Conservation (phyloP, 176 grass and related monocot species). For the sorghum (Sorghum bicolor) region Sorghum_bicolor_NCBIv3 NC_012879.2:1085501-1086000, state of each 20-base stretch:
- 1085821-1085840: conserved; percentile 35
- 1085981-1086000: conserved; percentile 62
- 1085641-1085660: not conserved
- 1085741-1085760: conserved; percentile 74
- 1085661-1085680: not conserved
- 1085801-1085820: conserved; percentile 67
- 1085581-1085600: conserved; percentile 95
- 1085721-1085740: conserved; percentile 85
- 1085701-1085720: conserved; percentile 83
- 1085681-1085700: conserved; percentile 39
- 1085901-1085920: conserved; percentile 29
- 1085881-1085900: not conserved
- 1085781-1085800: conserved; percentile 78
- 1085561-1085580: not conserved
- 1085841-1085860: conserved; percentile 14
- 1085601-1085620: conserved; percentile 85
- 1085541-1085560: too few relatives aligned
- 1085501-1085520: not conserved
- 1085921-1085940: conserved; percentile 96
- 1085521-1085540: too few relatives aligned
- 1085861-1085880: not conserved
- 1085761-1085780: conserved; percentile 65
- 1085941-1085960: conserved; percentile 85
- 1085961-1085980: conserved; percentile 62
- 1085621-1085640: conserved; percentile 37